A percentile compares a stretch with the other conserved stretches of the same genome.
Evolutionary conservation across 306 rosid genomes (phyloP).

Genomic region (Prunus campanulata): DNA sequence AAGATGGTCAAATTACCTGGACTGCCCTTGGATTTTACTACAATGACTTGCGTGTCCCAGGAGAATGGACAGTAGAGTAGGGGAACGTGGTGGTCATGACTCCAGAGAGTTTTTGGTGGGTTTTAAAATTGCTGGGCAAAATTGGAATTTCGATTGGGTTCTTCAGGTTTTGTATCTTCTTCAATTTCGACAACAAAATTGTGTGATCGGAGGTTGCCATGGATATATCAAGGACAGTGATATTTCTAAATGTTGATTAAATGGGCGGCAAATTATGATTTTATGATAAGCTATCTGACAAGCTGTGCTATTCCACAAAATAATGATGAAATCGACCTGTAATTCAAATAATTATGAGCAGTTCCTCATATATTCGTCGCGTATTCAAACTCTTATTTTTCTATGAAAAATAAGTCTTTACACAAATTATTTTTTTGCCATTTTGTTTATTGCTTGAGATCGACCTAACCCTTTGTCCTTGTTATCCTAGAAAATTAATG

Average conservation of each 20-base stretch:
- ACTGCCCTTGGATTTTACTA: background rate
- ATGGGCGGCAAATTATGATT: background rate
- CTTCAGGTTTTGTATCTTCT: background rate
- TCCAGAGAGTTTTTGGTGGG: background rate
- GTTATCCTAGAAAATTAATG: background rate
- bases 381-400: no score
- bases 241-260: slow-evolving; percentile 1
- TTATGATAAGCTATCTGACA: background rate
- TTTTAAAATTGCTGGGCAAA: background rate
- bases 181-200: background rate
- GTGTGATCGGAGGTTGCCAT: slow-evolving; percentile 12
- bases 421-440: background rate
- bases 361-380: no score
- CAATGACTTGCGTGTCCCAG: background rate
- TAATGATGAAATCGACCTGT: background rate
- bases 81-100: background rate
- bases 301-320: background rate
- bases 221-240: slow-evolving; percentile 6
- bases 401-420: background rate
- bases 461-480: slow-evolving; percentile 3
- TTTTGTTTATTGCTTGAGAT: background rate
- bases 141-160: slow-evolving; percentile 2
- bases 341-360: no score
- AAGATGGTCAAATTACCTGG: background rate
- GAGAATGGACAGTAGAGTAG: no score